Percentiles rank a stretch among this genome's conserved stretches.
Conservation (phyloP, 2,329 filamentous ascomycete genomes). For the Ophiostoma pallidulum region DNA sequence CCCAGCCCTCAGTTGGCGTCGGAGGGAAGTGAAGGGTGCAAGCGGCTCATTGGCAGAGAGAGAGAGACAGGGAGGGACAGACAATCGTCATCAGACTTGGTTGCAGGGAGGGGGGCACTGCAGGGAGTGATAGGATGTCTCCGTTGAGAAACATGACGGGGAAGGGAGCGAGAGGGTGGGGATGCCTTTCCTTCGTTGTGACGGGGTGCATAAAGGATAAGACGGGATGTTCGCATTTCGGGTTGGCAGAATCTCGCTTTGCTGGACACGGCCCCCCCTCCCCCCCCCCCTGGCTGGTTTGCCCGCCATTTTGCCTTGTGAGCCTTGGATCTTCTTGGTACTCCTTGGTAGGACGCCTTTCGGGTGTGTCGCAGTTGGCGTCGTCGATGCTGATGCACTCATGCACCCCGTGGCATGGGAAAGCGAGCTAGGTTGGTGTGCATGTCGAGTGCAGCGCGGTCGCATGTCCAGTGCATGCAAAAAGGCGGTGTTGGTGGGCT, state of each 20-base stretch:
- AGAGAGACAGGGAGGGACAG: background rate
- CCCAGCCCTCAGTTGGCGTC: background rate
- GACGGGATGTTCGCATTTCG: background rate
- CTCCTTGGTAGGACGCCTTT: background rate
- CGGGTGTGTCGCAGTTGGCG: constrained; percentile 1
- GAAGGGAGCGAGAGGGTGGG: background rate
- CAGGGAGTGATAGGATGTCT: background rate
- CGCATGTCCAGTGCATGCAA: background rate
- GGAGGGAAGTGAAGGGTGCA: background rate
- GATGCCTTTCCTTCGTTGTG: background rate
- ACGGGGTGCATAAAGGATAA: background rate
- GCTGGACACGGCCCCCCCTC: background rate
- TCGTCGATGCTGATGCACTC: constrained; percentile 2
- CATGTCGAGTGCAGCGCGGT: background rate
- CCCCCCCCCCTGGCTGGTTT: background rate
- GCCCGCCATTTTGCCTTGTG: background rate
- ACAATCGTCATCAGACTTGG: constrained; percentile 2
- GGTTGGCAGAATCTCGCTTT: background rate
- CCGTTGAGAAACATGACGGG: too few species aligned
- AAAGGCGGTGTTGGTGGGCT: constrained; percentile 6
- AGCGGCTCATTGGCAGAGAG: background rate
- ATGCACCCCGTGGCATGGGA: background rate
- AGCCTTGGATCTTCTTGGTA: background rate
- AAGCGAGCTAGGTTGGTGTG: background rate
- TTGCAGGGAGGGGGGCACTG: background rate